Percentiles rank a stretch among this genome's conserved stretches.
These are phyloP conservation scores for Selenicereus undatus DNA, from an alignment of 148 eudicot species.

Conservation along the genomic window DNA sequence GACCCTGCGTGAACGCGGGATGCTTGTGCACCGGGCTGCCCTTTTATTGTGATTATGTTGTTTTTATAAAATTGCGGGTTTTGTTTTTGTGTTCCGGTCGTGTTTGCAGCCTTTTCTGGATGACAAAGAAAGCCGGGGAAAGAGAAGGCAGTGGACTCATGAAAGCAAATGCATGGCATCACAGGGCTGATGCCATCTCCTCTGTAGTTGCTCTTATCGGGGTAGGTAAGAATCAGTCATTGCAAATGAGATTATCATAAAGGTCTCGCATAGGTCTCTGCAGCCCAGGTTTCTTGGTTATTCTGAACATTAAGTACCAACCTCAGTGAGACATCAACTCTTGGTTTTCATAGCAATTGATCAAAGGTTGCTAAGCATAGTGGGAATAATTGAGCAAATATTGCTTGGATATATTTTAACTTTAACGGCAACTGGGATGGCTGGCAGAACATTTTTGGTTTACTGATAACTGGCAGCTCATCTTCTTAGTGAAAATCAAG, in stretches of 20 bases:
- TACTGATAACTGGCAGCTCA: not conserved
- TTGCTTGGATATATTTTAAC: no score
- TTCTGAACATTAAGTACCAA: not conserved
- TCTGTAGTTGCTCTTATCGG: constrained; percentile 95
- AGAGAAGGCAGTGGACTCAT: constrained; percentile 93
- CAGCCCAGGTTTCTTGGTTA: not conserved
- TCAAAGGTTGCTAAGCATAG: not conserved
- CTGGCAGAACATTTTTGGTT: not conserved
- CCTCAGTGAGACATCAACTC: not conserved
- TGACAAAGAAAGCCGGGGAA: constrained; percentile 89
- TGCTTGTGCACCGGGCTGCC: no score
- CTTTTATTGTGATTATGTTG: no score
- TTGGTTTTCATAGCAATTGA: not conserved
- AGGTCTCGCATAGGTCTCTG: not conserved
- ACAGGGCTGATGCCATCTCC: constrained; percentile 98
- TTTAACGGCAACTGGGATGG: not conserved
- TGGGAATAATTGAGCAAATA: not conserved
- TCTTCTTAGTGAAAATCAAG: not conserved
- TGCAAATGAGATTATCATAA: not conserved
- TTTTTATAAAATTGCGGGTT: not conserved
- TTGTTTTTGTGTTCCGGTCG: not conserved
- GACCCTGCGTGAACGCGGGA: no score
- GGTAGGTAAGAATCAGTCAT: constrained; percentile 64
- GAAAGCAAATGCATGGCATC: constrained; percentile 99
- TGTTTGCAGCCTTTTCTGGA: constrained; percentile 71